Percentiles rank a stretch among this genome's conserved stretches.
Conservation (phyloP, 2,329 filamentous ascomycete species). For the Seiridium unicorne region DNA sequence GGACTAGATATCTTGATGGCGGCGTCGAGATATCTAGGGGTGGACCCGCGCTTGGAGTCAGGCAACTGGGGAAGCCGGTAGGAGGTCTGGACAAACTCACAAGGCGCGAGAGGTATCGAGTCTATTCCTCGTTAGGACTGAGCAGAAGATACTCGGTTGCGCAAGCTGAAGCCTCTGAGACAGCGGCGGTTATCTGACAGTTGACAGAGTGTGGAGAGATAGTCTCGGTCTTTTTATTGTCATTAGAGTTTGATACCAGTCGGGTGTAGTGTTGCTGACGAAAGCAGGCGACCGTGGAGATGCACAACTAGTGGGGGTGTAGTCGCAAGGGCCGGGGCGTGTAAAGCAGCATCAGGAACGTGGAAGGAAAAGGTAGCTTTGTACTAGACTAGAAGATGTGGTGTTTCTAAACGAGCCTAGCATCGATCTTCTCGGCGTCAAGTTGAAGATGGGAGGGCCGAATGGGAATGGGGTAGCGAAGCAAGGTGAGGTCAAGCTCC, state of each 20-base stretch:
- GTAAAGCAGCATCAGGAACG: conserved; percentile 8
- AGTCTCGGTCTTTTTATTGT: conserved; percentile 23
- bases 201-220: conserved; percentile 18
- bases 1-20: conserved; percentile 20
- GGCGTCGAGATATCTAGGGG: conserved; percentile 16
- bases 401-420: background rate
- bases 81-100: conserved; percentile 19
- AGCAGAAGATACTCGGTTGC: conserved; percentile 21
- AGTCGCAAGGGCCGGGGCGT: conserved; percentile 14
- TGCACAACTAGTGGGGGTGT: conserved; percentile 22
- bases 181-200: conserved; percentile 25
- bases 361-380: conserved; percentile 8
- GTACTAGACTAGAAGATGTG: background rate
- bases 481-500: conserved; percentile 1
- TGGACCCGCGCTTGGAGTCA: conserved; percentile 14
- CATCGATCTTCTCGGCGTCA: background rate
- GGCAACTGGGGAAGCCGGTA: conserved; percentile 21
- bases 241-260: conserved; percentile 11
- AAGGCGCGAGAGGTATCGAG: conserved; percentile 18
- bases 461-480: background rate
- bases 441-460: conserved; percentile 12
- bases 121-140: conserved; percentile 25
- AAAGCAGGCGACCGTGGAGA: conserved; percentile 11
- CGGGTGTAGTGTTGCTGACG: conserved; percentile 11
- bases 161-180: conserved; percentile 28